phyloP scores from a whole-genome alignment of 2,329 filamentous ascomycete species.

The Dendrostoma leiphaemia region DNA sequence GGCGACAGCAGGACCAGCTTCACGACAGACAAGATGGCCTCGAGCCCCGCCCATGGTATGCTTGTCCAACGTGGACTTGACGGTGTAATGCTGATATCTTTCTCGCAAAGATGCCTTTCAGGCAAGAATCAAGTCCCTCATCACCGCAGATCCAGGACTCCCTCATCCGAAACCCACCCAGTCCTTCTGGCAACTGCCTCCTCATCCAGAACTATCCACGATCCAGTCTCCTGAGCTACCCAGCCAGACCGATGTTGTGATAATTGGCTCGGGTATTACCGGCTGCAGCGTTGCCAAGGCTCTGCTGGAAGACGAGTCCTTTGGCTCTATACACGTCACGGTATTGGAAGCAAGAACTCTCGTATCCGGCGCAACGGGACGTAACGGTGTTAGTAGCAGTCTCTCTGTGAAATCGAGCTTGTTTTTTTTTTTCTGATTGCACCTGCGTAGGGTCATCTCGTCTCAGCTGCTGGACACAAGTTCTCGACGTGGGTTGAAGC shows the following conservation, averaged over 20 bases:
- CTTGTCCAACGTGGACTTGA: too few relatives aligned
- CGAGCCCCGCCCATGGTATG: neutral
- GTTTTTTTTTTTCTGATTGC: neutral
- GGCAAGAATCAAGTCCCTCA: neutral
- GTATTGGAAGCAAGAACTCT: neutral
- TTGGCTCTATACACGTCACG: slow-evolving; percentile 12
- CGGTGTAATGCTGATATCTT: neutral
- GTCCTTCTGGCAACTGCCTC: neutral
- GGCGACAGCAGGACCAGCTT: too few relatives aligned
- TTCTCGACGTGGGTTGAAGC: neutral
- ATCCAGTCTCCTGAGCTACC: slow-evolving; percentile 34
- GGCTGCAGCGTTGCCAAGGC: slow-evolving; percentile 36
- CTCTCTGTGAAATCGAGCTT: neutral
- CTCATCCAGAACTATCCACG: neutral
- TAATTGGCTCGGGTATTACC: slow-evolving; percentile 56
- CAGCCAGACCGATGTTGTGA: slow-evolving; percentile 42
- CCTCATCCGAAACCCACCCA: neutral
- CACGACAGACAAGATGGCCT: neutral
- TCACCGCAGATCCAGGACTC: neutral
- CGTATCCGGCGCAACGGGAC: neutral
- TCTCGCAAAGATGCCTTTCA: neutral
- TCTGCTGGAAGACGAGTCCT: neutral
- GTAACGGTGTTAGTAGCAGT: neutral
- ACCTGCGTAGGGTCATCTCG: neutral
- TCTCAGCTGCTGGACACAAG: neutral